These are phyloP conservation scores for Penicillium canariense DNA, from an alignment of 495 filamentous ascomycete genomes.

Conservation along the genomic window DNA sequence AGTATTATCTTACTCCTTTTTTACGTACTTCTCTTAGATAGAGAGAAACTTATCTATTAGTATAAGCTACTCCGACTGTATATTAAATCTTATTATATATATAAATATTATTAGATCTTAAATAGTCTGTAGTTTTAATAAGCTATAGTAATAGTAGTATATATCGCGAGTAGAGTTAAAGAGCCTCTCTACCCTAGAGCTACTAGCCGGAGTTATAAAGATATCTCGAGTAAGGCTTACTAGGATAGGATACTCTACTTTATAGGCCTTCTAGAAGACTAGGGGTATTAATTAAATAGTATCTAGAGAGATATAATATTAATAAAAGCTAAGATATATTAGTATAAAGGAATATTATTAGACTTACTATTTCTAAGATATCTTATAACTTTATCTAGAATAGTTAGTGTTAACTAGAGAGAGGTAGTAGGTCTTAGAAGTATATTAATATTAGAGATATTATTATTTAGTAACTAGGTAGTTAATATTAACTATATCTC, in stretches of 20 bases:
- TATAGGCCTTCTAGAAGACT: slow-evolving; percentile 4
- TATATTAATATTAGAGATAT: neutral
- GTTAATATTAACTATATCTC: neutral
- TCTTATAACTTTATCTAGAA: slow-evolving; percentile 1
- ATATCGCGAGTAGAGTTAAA: slow-evolving; percentile 21
- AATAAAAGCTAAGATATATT: neutral
- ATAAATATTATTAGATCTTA: slow-evolving; percentile 9
- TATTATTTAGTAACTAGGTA: no score
- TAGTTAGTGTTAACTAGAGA: neutral
- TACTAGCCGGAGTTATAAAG: slow-evolving; percentile 7
- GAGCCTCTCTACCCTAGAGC: slow-evolving; percentile 12
- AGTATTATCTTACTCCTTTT: no score
- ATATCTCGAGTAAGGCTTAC: slow-evolving; percentile 5
- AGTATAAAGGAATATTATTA: no score
- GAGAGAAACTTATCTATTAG: no score
- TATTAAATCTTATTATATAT: slow-evolving; percentile 6
- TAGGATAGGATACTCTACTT: slow-evolving; percentile 1
- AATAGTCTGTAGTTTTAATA: slow-evolving; percentile 1
- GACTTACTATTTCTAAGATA: slow-evolving; percentile 13
- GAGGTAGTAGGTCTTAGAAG: neutral
- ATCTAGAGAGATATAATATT: neutral
- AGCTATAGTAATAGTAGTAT: slow-evolving; percentile 11
- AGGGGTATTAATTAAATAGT: neutral
- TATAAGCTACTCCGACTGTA: no score
- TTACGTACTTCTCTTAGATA: no score